Percentiles rank a stretch among this genome's conserved stretches.
phyloP scores from a whole-genome alignment of 1,139 yeast species.

The Hemisphaericaspora xylofermentans region DNA sequence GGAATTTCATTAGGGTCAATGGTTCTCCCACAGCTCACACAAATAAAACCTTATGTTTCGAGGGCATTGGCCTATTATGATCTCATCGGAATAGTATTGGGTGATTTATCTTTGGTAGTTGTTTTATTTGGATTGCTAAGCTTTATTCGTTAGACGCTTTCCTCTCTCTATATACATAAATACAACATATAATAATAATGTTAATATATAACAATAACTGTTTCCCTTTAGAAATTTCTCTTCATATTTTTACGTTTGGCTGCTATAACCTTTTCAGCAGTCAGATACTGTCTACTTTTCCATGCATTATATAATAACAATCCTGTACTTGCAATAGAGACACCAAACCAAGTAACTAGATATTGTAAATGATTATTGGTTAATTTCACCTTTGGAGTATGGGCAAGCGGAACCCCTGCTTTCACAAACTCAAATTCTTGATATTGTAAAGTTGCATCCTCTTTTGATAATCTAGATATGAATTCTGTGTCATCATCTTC shows the following conservation, averaged over 20 bases:
- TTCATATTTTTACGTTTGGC: constrained; percentile 44
- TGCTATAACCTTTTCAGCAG: constrained; percentile 42
- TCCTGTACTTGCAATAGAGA: constrained; percentile 67
- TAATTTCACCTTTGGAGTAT: constrained; percentile 72
- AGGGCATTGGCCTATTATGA: constrained; percentile 39
- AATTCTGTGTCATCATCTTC: constrained; percentile 18
- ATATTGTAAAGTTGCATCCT: constrained; percentile 37
- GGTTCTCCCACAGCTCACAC: constrained; percentile 37
- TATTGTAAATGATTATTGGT: constrained; percentile 91
- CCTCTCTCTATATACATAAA: constrained; percentile 10
- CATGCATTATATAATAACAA: constrained; percentile 46
- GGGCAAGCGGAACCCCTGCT: constrained; percentile 91
- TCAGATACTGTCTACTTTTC: constrained; percentile 30
- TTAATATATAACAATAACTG: neutral
- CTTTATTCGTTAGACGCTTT: constrained; percentile 8
- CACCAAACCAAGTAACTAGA: constrained; percentile 92
- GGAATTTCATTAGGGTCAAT: constrained; percentile 32
- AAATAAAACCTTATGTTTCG: constrained; percentile 29
- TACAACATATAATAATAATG: constrained; percentile 1
- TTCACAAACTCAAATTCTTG: constrained; percentile 55
- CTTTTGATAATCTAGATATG: constrained; percentile 18
- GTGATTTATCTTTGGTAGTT: constrained; percentile 39
- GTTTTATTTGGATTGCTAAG: constrained; percentile 43
- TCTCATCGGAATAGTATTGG: constrained; percentile 35
- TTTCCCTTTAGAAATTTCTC: constrained; percentile 15